phyloP scores from a whole-genome alignment of 176 grass and related monocot species.

The Saccharum spontaneum region DNA sequence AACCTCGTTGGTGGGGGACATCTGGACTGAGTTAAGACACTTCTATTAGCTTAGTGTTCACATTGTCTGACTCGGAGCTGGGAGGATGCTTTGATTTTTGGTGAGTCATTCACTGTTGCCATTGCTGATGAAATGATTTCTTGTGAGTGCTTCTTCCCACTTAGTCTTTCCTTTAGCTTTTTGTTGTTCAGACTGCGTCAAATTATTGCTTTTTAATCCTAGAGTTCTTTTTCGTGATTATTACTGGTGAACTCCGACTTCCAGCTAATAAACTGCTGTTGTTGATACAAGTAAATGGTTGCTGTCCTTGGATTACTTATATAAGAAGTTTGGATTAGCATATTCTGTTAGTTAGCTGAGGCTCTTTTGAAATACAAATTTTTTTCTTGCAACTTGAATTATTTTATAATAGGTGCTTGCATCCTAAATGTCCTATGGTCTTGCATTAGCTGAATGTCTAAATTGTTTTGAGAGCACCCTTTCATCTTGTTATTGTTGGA shows the following conservation, averaged over 20 bases:
- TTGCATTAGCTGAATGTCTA: slow-evolving; percentile 6
- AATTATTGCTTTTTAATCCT: neutral
- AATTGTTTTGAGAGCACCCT: neutral
- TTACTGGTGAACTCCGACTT: neutral
- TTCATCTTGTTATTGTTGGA: slow-evolving; percentile 2
- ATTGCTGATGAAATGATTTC: slow-evolving; percentile 26
- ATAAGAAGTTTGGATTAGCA: neutral
- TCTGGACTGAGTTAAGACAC: neutral
- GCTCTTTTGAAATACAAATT: neutral
- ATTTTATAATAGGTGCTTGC: neutral
- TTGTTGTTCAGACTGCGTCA: neutral
- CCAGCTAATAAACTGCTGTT: neutral
- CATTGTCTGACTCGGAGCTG: neutral
- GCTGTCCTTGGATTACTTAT: neutral
- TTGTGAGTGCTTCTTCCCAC: slow-evolving; percentile 11
- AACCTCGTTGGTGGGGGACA: slow-evolving; percentile 6
- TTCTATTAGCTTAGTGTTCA: neutral
- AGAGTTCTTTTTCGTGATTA: neutral
- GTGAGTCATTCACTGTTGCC: neutral
- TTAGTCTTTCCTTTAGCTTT: neutral
- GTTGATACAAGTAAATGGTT: neutral
- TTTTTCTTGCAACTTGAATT: neutral
- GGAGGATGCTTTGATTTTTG: slow-evolving; percentile 11
- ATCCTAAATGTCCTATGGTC: neutral
- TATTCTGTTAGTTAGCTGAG: neutral